A percentile compares a stretch with the other conserved stretches of the same genome.
Conservation (phyloP, 371 early-diverging fungal species). For the Apophysomyces elegans region DNA sequence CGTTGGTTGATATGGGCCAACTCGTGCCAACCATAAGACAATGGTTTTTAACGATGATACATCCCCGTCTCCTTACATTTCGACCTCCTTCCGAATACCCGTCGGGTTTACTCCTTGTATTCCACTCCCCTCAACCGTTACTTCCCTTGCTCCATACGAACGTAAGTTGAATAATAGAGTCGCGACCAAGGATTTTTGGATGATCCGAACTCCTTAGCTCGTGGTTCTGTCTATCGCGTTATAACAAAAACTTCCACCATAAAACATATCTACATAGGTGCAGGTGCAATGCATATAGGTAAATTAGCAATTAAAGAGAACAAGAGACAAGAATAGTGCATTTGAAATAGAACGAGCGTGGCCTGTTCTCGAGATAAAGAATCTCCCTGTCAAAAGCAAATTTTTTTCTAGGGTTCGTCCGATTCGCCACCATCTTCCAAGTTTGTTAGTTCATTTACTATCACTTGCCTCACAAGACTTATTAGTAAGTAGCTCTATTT, state of each 20-base stretch:
- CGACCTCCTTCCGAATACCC: not conserved
- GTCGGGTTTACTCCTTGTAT: constrained; percentile 4
- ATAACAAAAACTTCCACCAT: not conserved
- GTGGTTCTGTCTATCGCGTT: not conserved
- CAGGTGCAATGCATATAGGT: not conserved
- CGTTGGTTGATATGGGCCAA: not conserved
- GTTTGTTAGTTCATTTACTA: not conserved
- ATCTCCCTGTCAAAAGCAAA: not conserved
- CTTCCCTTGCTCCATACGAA: constrained; percentile 1
- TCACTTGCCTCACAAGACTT: not conserved
- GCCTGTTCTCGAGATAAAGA: constrained; percentile 3
- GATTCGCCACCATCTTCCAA: constrained; percentile 6
- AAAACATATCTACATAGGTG: not conserved
- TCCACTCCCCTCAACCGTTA: not conserved
- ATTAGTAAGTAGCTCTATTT: not conserved
- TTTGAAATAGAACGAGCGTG: not conserved
- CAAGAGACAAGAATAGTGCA: not conserved
- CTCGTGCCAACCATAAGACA: constrained; percentile 10
- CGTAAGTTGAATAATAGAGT: not conserved
- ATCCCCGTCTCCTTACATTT: constrained; percentile 5
- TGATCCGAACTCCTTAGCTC: constrained; percentile 10
- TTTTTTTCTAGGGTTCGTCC: constrained; percentile 5
- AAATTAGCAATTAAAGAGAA: not conserved
- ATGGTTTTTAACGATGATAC: not conserved
- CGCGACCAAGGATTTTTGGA: not conserved